Evolutionary conservation across 1,139 yeast genomes (phyloP), one percentile per base, ranked within the genome.

Genomic region (Saccharomyces hybrid): DNA sequence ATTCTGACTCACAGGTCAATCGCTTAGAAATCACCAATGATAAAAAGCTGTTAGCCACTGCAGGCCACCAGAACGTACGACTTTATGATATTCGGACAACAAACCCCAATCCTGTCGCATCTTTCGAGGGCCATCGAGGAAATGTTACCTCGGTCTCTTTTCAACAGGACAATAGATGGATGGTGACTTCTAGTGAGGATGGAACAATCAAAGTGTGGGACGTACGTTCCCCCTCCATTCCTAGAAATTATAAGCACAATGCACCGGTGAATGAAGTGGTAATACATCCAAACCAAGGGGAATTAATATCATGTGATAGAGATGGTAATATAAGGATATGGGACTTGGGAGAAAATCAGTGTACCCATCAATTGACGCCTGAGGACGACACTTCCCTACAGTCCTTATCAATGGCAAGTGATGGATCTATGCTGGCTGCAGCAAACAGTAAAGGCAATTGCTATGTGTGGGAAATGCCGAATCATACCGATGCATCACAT

Each of bases 131-230:
- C 0, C 98, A 93, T 68, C 81, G 87, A 25, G 86, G 83, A 55
- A 93, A 93, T 65, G 96, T 93, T 47, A 93, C 99, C 0, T 90
- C 96, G 1, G 79, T 93, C 20, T 93, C 96, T 32, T 89, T 93
- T 65, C 98, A 93, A 68, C 82, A 89, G 6, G 99, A 93, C 56
- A 93, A 93, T 68, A 87, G 89, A 67, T 93, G 99, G 99, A 85
- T 93, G 91, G 96, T 90, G 11, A 83, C 96, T 4, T 84, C 95
- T 29, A 85, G 89, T 66, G 99, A 93, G 66, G 99, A 93, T 67
- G 98, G 98, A 1, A 90, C 96, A 5, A 96, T 93, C 47, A 91
- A 91, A 73, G 96, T 93, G 3, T 93, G 99, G 99, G 99, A 93
- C 65, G 91, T 89, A 55, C 75, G 99, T 53, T 80, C 96, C 0